These are phyloP conservation scores for Plenodomus biglobosus DNA, from an alignment of 2,329 filamentous ascomycete genomes.

Conservation along the genomic window DNA sequence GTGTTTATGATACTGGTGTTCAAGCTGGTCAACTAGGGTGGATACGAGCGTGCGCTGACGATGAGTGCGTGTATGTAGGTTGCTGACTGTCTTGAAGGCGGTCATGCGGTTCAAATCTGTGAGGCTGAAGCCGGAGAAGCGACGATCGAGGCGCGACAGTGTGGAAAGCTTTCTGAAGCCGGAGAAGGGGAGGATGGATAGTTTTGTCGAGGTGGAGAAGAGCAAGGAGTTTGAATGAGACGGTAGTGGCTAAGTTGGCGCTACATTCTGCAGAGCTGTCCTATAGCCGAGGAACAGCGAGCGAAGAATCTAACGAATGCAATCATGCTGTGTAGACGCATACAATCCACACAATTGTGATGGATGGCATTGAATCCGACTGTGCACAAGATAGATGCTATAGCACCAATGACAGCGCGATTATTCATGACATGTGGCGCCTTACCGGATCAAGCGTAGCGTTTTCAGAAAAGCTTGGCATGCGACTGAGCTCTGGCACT, in stretches of 20 bases:
- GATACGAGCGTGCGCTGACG: neutral
- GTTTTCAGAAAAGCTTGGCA: neutral
- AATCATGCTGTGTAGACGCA: no score
- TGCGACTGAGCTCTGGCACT: neutral
- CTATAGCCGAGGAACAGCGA: no score
- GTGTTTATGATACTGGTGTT: conserved; percentile 54
- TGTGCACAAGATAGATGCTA: no score
- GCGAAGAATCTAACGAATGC: no score
- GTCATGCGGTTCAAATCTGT: conserved; percentile 46
- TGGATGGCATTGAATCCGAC: no score
- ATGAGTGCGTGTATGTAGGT: conserved; percentile 2
- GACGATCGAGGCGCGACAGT: conserved; percentile 8
- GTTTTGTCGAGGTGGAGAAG: neutral
- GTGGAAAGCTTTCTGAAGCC: neutral
- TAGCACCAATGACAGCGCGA: neutral
- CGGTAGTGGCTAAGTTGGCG: neutral
- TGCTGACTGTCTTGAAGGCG: conserved; percentile 28
- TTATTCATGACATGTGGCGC: neutral
- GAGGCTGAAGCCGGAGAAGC: conserved; percentile 58
- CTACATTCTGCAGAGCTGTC: neutral
- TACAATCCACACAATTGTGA: no score
- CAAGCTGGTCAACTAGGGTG: conserved; percentile 16
- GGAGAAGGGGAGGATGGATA: neutral
- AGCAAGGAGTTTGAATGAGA: neutral
- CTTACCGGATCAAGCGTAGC: neutral